Percentiles rank a stretch among this genome's conserved stretches.
These are phyloP conservation scores for Daldinia bambusicola DNA, from an alignment of 495 filamentous ascomycete genomes.

Conservation along the genomic window DNA sequence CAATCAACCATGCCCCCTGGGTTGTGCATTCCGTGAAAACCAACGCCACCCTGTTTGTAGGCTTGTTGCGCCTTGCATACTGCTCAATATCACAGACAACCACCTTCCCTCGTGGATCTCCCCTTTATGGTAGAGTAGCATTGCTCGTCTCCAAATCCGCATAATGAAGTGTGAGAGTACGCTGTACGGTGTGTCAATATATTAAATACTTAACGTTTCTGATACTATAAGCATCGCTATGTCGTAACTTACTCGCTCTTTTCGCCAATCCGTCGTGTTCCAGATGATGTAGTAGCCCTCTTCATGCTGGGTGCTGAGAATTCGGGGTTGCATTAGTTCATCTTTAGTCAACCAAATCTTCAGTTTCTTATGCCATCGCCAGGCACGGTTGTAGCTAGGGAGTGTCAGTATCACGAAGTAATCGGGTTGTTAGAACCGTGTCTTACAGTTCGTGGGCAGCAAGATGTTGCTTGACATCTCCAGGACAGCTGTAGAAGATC, in stretches of 20 bases:
- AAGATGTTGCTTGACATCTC: slow-evolving; percentile 84
- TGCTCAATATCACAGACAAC: slow-evolving; percentile 27
- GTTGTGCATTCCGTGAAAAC: slow-evolving; percentile 31
- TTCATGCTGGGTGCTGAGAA: slow-evolving; percentile 74
- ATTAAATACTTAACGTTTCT: slow-evolving; percentile 25
- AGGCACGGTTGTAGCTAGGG: slow-evolving; percentile 71
- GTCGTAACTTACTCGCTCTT: slow-evolving; percentile 73
- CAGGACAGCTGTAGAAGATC: slow-evolving; percentile 92
- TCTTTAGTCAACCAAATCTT: slow-evolving; percentile 93
- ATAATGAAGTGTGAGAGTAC: slow-evolving; percentile 82
- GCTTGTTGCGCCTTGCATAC: slow-evolving; percentile 24
- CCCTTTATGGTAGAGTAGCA: slow-evolving; percentile 22
- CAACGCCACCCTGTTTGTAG: slow-evolving; percentile 25
- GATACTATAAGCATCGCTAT: neutral
- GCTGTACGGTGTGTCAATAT: slow-evolving; percentile 55
- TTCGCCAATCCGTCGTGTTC: slow-evolving; percentile 84
- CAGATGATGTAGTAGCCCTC: slow-evolving; percentile 90
- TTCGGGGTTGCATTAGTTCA: slow-evolving; percentile 74
- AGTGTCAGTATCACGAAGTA: slow-evolving; percentile 29
- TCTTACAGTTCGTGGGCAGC: slow-evolving; percentile 81
- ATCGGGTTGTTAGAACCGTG: neutral
- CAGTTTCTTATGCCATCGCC: slow-evolving; percentile 91
- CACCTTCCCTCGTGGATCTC: slow-evolving; percentile 9
- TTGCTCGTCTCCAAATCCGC: slow-evolving; percentile 72
- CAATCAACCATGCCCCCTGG: slow-evolving; percentile 32